Percentiles rank a stretch among this genome's conserved stretches.
Conservation (phyloP, 2,329 filamentous ascomycete species). For the Fusarium protoensiforme region DNA sequence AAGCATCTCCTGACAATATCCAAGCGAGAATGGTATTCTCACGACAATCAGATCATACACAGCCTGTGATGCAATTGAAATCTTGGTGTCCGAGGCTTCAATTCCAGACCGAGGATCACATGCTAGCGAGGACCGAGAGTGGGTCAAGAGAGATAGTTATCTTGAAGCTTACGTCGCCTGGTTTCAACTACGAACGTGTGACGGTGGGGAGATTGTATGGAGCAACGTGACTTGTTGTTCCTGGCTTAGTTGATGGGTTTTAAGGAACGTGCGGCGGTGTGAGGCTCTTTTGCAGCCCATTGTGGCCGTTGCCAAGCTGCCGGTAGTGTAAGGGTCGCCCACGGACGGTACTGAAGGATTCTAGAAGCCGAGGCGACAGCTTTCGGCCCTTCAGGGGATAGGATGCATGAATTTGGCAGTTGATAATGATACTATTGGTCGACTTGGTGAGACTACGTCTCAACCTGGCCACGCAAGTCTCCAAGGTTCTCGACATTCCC, state of each 20-base stretch:
- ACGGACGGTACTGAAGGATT: not conserved
- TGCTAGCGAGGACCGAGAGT: not conserved
- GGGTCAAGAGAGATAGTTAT: not conserved
- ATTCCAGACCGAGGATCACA: not conserved
- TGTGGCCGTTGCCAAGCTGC: not conserved
- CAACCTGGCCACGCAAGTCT: not conserved
- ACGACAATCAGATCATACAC: not conserved
- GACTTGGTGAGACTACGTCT: not conserved
- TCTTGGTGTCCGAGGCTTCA: not conserved
- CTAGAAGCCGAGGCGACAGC: not conserved
- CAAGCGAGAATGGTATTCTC: not conserved
- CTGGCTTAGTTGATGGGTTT: not conserved
- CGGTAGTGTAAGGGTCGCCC: not conserved
- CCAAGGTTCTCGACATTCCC: not conserved
- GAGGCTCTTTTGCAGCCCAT: not conserved
- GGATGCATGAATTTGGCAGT: not conserved
- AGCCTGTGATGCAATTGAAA: not conserved
- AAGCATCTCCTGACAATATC: not conserved
- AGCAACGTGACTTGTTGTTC: not conserved
- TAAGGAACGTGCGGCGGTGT: not conserved
- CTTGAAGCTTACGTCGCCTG: not conserved
- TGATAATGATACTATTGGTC: not conserved
- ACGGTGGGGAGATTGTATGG: not conserved
- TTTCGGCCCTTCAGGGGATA: not conserved
- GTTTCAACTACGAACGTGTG: not conserved